phyloP scores from a whole-genome alignment of 768 basidiomycete species.

The Strobilomyces dryophilus region DNA sequence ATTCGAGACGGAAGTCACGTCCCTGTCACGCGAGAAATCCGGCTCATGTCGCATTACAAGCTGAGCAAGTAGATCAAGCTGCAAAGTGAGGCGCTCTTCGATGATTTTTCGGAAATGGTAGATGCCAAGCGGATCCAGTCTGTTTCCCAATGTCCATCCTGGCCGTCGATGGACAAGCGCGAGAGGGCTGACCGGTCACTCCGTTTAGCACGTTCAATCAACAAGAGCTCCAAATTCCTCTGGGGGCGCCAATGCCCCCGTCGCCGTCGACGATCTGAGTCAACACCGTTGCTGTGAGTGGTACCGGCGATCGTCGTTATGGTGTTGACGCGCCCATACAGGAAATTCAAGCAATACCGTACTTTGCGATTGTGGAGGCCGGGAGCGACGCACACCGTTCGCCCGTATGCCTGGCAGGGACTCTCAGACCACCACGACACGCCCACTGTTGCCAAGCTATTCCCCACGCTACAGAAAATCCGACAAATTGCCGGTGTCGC shows the following conservation, averaged over 20 bases:
- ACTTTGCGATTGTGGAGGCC: slow-evolving; percentile 83
- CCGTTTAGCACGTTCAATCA: slow-evolving; percentile 89
- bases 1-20: slow-evolving; percentile 79
- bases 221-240: slow-evolving; percentile 86
- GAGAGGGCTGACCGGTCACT: slow-evolving; percentile 6
- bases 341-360: slow-evolving; percentile 85
- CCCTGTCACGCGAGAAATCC: slow-evolving; percentile 83
- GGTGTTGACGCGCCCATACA: slow-evolving; percentile 21
- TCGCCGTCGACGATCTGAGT: slow-evolving; percentile 80
- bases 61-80: slow-evolving; percentile 84
- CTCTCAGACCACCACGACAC: no score
- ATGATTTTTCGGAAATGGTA: slow-evolving; percentile 89
- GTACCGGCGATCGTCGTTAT: not conserved
- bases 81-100: slow-evolving; percentile 85
- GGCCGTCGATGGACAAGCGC: not conserved
- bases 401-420: no score
- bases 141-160: slow-evolving; percentile 4
- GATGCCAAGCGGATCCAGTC: slow-evolving; percentile 84
- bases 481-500: no score
- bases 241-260: slow-evolving; percentile 82
- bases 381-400: slow-evolving; percentile 68
- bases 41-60: slow-evolving; percentile 82
- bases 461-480: no score
- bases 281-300: slow-evolving; percentile 68
- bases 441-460: no score